Evolutionary conservation across 768 basidiomycete species (phyloP).

Genomic region (Auriculariales sp.): DNA sequence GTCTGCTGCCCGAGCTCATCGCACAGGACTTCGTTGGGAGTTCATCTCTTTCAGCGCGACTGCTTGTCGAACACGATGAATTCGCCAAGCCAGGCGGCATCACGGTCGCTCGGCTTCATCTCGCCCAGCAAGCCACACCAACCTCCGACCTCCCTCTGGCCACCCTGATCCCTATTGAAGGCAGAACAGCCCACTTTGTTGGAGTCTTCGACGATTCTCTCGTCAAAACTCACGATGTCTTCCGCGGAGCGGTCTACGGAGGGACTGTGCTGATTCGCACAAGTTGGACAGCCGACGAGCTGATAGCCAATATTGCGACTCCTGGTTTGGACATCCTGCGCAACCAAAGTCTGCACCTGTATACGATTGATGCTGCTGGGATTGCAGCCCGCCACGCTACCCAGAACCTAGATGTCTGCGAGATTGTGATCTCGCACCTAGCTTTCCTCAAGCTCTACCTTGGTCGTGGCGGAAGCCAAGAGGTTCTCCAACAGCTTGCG

Average conservation of each 20-base stretch:
- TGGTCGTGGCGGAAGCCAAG: constrained; percentile 43
- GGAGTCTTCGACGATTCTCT: constrained; percentile 64
- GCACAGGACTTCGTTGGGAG: constrained; percentile 36
- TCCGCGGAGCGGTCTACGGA: constrained; percentile 48
- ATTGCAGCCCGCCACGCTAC: constrained; percentile 29
- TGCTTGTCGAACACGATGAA: constrained; percentile 56
- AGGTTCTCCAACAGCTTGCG: constrained; percentile 36
- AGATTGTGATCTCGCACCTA: constrained; percentile 51
- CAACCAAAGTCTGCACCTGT: constrained; percentile 41
- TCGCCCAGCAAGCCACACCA: constrained; percentile 26
- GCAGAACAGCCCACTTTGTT: constrained; percentile 44
- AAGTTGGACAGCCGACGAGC: constrained; percentile 61
- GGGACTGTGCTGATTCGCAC: constrained; percentile 64
- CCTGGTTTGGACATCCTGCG: constrained; percentile 31
- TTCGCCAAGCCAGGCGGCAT: constrained; percentile 64
- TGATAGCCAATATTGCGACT: constrained; percentile 49
- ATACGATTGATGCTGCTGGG: constrained; percentile 41
- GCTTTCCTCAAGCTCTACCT: constrained; percentile 79
- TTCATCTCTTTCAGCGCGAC: constrained; percentile 37
- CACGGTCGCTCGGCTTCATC: constrained; percentile 50
- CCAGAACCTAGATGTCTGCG: constrained; percentile 12
- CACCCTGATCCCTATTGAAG: constrained; percentile 40
- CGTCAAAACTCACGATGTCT: constrained; percentile 61
- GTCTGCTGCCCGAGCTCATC: constrained; percentile 32
- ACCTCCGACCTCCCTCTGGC: constrained; percentile 36